Conservation (phyloP, 2,329 filamentous ascomycete species). For the Incumbomyces delicatus region DNA sequence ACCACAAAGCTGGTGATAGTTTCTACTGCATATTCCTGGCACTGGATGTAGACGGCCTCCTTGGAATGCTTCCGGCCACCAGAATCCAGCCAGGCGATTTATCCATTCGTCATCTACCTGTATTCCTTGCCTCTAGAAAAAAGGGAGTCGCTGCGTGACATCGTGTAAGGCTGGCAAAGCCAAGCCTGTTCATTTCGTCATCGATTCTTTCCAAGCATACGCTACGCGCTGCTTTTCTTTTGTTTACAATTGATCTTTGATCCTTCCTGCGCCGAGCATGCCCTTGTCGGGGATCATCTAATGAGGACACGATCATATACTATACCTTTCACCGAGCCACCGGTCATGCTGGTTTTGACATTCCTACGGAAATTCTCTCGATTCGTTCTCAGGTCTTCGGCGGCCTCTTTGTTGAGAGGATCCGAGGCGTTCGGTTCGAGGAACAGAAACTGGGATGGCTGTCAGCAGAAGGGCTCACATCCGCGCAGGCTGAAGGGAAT, state of each 20-base stretch:
- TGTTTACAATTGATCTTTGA: background rate
- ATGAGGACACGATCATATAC: conserved; percentile 70
- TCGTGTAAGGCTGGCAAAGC: conserved; percentile 1
- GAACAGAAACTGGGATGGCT: conserved; percentile 67
- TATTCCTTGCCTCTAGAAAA: background rate
- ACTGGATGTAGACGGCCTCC: too few species aligned
- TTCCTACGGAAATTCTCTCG: conserved; percentile 86
- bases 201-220: background rate
- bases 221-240: background rate
- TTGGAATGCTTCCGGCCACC: too few species aligned
- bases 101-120: background rate
- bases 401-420: conserved; percentile 96
- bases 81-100: too few species aligned
- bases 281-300: conserved; percentile 9
- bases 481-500: conserved; percentile 15
- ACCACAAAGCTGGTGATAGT: too few species aligned
- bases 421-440: conserved; percentile 95
- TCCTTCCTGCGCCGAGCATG: background rate
- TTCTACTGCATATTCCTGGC: too few species aligned
- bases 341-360: conserved; percentile 72
- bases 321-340: conserved; percentile 63
- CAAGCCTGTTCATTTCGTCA: background rate
- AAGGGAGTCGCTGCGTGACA: conserved; percentile 1
- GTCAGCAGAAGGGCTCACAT: background rate
- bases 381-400: conserved; percentile 78